Evolutionary conservation across 2,329 filamentous ascomycete species (phyloP), one percentile per base, ranked within the genome.

Genomic region (Dactylella cylindrospora): DNA sequence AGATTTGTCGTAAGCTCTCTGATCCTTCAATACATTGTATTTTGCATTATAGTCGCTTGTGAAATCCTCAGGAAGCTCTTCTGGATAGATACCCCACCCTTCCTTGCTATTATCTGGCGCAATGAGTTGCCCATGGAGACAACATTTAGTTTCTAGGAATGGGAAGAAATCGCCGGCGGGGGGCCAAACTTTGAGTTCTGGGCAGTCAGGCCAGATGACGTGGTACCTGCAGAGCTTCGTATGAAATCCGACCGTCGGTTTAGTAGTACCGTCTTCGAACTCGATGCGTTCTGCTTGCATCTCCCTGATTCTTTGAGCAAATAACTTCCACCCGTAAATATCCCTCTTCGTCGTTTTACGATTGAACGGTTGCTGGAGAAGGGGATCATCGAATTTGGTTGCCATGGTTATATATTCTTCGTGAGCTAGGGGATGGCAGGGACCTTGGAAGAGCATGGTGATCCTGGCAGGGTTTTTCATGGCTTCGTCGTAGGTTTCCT

Each of bases 201-300:
- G 9, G 35, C 57, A 62, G 4, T 53, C 17, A 1, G 57, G 49
- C 26, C 51, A 62, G 15, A 62, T 45, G 32, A 62, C 44, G 23
- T 62, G 57, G 22, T 62, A 62, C 10, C 57, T 26, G n/a, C 49
- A 49, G 6, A 54, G 17, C 12, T 62, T 62, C 13, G 57, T 53
- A 31, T 62, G 57, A n/a, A 62, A 62, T 15, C 57, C 57, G 1
- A 45, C 20, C 3, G 39, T 45, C 2, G 40, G 50, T 20, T 23
- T 5, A 3, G 17, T 45, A 3, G 39, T 38, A 8, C 40, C 40
- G 15, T 54, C 40, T 8, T 22, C 10, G 12, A 54, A 44, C n/a
- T 19, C 32, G 7, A 28, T 46, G 7, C 25, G 32, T 1, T 15
- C 23, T 12, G 2, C 12, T 26, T 43, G 32, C 29, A 54, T 41